Evolutionary conservation across 2,329 filamentous ascomycete species (phyloP), one percentile per base, ranked within the genome.

Genomic region (Aspergillus fumigatiaffinis): DNA sequence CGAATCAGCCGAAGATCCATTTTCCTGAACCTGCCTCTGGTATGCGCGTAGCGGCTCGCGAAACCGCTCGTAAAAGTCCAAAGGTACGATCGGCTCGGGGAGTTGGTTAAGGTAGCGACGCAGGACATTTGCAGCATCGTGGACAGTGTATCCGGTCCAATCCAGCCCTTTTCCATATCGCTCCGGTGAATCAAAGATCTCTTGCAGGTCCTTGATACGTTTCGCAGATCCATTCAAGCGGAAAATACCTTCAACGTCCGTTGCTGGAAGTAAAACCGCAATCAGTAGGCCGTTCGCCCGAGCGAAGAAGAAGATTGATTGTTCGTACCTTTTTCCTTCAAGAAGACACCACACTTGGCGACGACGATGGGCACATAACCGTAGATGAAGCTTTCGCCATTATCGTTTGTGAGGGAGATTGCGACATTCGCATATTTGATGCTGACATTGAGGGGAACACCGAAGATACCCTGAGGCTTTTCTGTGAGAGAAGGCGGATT

Each of bases 281-380:
- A 46, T 23, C 42, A 41, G 41, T 25, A 21, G 26, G 53, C 20
- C 35, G 47, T 53, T 52, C 51, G 51, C 51, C 51, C 55, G 41
- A 44, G 32, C 28, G 6, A 26, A 47, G 20, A 12, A 21, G 20
- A 38, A 7, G 12, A 2, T 50, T 32, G 56, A 83, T 60, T 73
- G 42, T 53, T 57, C 84, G 64, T 75, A 97, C 94, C 94, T 84
- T 96, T 97, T 75, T 99, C 94, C 76, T 99, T 99, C 64, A 99
- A 75, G 66, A 92, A 99, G 3, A 99, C 92, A 61, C 94, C 94
- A 73, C 94, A 97, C 75, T 99, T 99, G 38, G 94, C 94, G 54
- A 99, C 93, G 47, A 99, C 93, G 63, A 99, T 97, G 20, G 94
- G 94, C 7, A 99, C 93, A 70, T 97, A 97, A 69, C 94, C 94